phyloP scores from a whole-genome alignment of 2,329 filamentous ascomycete species.

The Graphium sp. region DNA sequence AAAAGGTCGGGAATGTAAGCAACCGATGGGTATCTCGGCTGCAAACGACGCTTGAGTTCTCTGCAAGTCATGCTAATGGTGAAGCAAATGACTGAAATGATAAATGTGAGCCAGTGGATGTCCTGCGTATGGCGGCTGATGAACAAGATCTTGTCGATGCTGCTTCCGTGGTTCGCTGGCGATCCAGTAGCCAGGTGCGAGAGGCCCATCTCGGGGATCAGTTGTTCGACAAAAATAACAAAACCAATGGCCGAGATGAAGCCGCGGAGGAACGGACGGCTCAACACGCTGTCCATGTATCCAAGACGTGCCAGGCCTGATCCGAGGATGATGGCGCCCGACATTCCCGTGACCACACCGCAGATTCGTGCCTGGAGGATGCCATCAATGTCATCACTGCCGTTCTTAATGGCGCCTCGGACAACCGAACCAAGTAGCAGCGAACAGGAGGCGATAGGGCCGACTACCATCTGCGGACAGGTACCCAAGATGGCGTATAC shows the following conservation, averaged over 20 bases:
- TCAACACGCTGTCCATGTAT: constrained; percentile 88
- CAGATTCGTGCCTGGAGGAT: constrained; percentile 64
- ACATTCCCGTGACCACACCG: constrained; percentile 74
- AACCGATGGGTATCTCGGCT: constrained; percentile 62
- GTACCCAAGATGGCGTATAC: constrained; percentile 85
- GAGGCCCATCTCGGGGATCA: constrained; percentile 80
- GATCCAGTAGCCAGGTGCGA: constrained; percentile 42
- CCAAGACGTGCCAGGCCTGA: constrained; percentile 75
- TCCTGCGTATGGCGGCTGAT: constrained; percentile 48
- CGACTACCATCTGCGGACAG: constrained; percentile 84
- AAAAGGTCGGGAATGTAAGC: constrained; percentile 90
- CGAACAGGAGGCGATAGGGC: constrained; percentile 86
- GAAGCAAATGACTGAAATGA: constrained; percentile 67
- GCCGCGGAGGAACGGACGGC: constrained; percentile 76
- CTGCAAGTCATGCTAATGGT: constrained; percentile 69
- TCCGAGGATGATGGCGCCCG: constrained; percentile 75
- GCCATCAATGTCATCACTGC: constrained; percentile 45
- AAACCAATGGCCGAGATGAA: constrained; percentile 97
- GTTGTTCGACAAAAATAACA: constrained; percentile 88
- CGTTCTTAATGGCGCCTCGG: constrained; percentile 57
- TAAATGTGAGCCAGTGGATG: constrained; percentile 57
- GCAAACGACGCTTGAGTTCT: constrained; percentile 64
- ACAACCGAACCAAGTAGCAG: constrained; percentile 80
- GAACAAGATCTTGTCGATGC: constrained; percentile 72
- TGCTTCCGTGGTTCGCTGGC: constrained; percentile 68